These are phyloP conservation scores for Boletus semigastroideus DNA, from an alignment of 1,284 basidiomycete species.

Conservation along the genomic window DNA sequence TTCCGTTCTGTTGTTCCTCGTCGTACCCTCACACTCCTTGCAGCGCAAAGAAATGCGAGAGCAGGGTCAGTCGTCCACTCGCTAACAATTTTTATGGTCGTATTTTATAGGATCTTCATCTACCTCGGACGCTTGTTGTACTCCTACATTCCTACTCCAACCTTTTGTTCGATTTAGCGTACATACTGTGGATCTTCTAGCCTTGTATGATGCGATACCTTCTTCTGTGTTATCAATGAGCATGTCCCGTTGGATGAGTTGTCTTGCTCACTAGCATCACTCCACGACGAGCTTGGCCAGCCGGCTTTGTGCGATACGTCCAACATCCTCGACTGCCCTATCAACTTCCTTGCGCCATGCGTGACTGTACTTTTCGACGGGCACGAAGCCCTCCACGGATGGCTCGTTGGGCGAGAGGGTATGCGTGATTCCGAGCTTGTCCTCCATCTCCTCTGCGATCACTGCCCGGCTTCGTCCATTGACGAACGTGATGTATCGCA, in stretches of 20 bases:
- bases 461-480: slow-evolving; percentile 74
- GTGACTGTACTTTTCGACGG: slow-evolving; percentile 42
- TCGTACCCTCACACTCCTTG: slow-evolving; percentile 14
- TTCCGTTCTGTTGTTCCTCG: background rate
- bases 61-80: slow-evolving; percentile 14
- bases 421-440: slow-evolving; percentile 51
- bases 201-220: slow-evolving; percentile 19
- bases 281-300: slow-evolving; percentile 34
- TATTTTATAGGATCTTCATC: slow-evolving; percentile 32
- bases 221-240: background rate
- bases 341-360: slow-evolving; percentile 65
- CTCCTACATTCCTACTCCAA: slow-evolving; percentile 4
- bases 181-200: slow-evolving; percentile 10
- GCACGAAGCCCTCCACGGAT: slow-evolving; percentile 35
- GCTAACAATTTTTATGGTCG: slow-evolving; percentile 24
- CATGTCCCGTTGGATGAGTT: background rate
- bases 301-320: slow-evolving; percentile 72
- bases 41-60: slow-evolving; percentile 35
- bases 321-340: slow-evolving; percentile 74
- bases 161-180: slow-evolving; percentile 8
- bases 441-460: slow-evolving; percentile 81
- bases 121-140: slow-evolving; percentile 31
- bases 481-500: slow-evolving; percentile 90
- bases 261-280: slow-evolving; percentile 8
- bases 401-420: slow-evolving; percentile 47